phyloP scores from a whole-genome alignment of 345 rosid species.

The Leavenworthia alabamica region DNA sequence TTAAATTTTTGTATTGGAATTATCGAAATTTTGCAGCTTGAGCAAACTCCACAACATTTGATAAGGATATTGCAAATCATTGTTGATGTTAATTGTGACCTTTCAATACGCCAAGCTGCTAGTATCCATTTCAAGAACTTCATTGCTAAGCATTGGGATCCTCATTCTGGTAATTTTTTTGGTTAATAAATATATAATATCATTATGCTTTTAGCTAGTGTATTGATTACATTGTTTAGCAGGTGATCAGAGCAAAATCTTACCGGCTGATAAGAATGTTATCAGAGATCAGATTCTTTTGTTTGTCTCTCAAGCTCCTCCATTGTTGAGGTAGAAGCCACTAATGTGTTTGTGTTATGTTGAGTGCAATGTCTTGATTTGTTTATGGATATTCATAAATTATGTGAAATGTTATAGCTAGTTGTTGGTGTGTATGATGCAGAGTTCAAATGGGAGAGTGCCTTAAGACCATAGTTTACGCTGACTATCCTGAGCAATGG shows the following conservation, averaged over 20 bases:
- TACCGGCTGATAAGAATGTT: constrained; percentile 58
- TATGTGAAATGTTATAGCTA: not conserved
- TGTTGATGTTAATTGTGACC: constrained; percentile 63
- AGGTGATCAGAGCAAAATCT: constrained; percentile 68
- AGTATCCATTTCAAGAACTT: constrained; percentile 97
- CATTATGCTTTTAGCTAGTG: not conserved
- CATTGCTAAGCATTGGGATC: constrained; percentile 83
- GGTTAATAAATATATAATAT: not conserved
- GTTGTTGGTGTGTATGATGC: constrained; percentile 21
- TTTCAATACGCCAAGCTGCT: constrained; percentile 86
- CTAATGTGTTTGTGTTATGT: not conserved
- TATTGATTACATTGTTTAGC: not conserved
- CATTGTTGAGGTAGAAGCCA: constrained; percentile 65
- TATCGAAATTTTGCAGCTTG: constrained; percentile 45
- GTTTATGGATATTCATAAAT: not conserved
- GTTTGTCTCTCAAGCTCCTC: constrained; percentile 77
- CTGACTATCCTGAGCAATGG: constrained; percentile 99
- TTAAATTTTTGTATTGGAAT: not conserved
- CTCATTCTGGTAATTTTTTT: constrained; percentile 34
- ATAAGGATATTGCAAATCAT: constrained; percentile 82
- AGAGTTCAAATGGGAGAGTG: constrained; percentile 99
- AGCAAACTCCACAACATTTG: constrained; percentile 84
- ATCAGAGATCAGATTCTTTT: constrained; percentile 82
- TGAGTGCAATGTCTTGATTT: not conserved
- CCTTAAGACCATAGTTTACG: constrained; percentile 83